Evolutionary conservation across 176 grass and related monocot genomes (phyloP), one percentile per base, ranked within the genome.

Genomic region (Saccharum spontaneum): DNA sequence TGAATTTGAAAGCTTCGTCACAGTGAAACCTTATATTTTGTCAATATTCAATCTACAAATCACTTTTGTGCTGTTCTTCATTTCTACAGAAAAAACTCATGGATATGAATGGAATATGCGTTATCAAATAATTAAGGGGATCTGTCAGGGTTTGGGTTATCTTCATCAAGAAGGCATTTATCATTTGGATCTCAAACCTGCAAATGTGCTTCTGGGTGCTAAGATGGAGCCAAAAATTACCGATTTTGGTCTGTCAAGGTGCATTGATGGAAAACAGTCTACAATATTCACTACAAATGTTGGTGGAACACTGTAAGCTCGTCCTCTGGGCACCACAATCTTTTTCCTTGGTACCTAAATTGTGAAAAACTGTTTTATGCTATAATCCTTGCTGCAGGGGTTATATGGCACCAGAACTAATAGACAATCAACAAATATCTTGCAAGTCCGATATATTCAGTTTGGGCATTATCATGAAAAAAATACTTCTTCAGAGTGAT

Each of bases 361-460:
- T 63, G 6, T 23, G 2, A 7, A 40, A 43, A 33, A 33, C 20
- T 12, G 1, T 1, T 16, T 78, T 61, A 26, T 62, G 11, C 34
- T 17, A 16, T 41, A 22, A 60, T 61, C 5, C 55, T 78, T 18
- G 59, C n/a, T 34, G 41, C 43, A 80, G 78, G 62, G 62, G 78
- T 14, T 80, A 67, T 8, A 37, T 80, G 1, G 40, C 77, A 48
- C 77, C 61, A 8, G 77, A 79, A 67, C 20, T 67, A 4, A 48
- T 46, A 11, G 41, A 15, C 0, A 34, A 49, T 0, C 4, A 17
- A 4, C 39, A 80, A 34, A 80, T 67, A 50, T 50, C 78, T 36
- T 31, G 7, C 23, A 80, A 80, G 43, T 7, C 78, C 12, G 78
- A 80, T 31, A 80, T 80, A 49, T 80, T n/a, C 17, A 80, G 78